These are phyloP conservation scores for Brasenia schreberi DNA, from an alignment of 164 flowering plant species.

Conservation along the genomic window DNA sequence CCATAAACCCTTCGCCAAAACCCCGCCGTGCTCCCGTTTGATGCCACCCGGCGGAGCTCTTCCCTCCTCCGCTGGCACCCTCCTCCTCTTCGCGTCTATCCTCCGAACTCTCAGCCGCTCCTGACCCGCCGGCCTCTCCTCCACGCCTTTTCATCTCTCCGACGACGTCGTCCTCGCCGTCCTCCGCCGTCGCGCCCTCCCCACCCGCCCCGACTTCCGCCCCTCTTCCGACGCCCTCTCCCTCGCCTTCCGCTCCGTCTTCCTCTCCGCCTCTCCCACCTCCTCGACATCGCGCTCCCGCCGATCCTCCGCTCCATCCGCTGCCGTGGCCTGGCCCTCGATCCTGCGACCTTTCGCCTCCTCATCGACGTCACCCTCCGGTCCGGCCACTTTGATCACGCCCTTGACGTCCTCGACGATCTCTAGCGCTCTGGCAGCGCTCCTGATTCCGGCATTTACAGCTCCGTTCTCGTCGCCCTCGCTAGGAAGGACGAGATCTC, in stretches of 20 bases:
- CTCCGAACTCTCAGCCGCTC: conserved; percentile 42
- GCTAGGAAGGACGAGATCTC: conserved; percentile 45
- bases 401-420: conserved; percentile 49
- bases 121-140: conserved; percentile 40
- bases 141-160: conserved; percentile 30
- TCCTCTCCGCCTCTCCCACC: conserved; percentile 15
- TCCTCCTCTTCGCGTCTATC: conserved; percentile 57
- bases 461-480: conserved; percentile 56
- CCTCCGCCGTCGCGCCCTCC: conserved; percentile 36
- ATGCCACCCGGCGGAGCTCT: not conserved
- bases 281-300: conserved; percentile 31
- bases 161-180: conserved; percentile 50
- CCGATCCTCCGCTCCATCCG: conserved; percentile 43
- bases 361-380: conserved; percentile 51
- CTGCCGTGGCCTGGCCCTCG: conserved; percentile 43
- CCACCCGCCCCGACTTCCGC: conserved; percentile 29
- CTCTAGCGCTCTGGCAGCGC: conserved; percentile 43
- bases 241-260: conserved; percentile 32
- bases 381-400: conserved; percentile 46
- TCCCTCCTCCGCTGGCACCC: conserved; percentile 17
- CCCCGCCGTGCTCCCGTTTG: not conserved
- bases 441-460: conserved; percentile 33
- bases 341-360: conserved; percentile 39
- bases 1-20: too few species aligned
- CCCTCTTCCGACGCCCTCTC: conserved; percentile 54